Percentiles rank a stretch among this genome's conserved stretches.
Evolutionary conservation across 805 yeast species (phyloP).

Genomic region (Cyberlindnera petersonii): DNA sequence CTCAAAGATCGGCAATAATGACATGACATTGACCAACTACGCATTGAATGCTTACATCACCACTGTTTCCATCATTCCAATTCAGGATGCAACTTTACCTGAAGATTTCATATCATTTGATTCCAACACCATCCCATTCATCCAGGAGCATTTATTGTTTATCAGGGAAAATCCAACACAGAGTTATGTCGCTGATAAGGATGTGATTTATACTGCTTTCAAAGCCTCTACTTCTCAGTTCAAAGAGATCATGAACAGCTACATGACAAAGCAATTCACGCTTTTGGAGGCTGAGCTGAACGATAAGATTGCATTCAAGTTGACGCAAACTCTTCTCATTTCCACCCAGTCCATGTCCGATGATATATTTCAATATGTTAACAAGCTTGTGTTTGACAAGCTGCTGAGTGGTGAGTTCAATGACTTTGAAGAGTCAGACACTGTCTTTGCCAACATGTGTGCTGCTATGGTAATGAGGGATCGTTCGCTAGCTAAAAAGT

Average conservation of each 20-base stretch:
- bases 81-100: slow-evolving; percentile 46
- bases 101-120: slow-evolving; percentile 40
- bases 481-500: slow-evolving; percentile 19
- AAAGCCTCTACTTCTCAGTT: slow-evolving; percentile 72
- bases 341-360: slow-evolving; percentile 59
- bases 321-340: slow-evolving; percentile 44
- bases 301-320: slow-evolving; percentile 33
- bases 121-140: slow-evolving; percentile 48
- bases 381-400: slow-evolving; percentile 34
- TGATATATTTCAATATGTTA: slow-evolving; percentile 44
- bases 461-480: slow-evolving; percentile 69
- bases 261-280: slow-evolving; percentile 55
- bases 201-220: slow-evolving; percentile 51
- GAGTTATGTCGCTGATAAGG: slow-evolving; percentile 39
- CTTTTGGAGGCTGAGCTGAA: slow-evolving; percentile 53
- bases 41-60: slow-evolving; percentile 68
- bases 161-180: slow-evolving; percentile 34
- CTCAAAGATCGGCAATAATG: slow-evolving; percentile 88
- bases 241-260: slow-evolving; percentile 50
- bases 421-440: slow-evolving; percentile 50
- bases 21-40: slow-evolving; percentile 64
- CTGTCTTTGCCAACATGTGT: slow-evolving; percentile 65
- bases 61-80: slow-evolving; percentile 68
- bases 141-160: slow-evolving; percentile 57
- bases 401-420: slow-evolving; percentile 54